Conservation (phyloP, 192 early-diverging fungal species). For the Chytriomyces sp. region DNA sequence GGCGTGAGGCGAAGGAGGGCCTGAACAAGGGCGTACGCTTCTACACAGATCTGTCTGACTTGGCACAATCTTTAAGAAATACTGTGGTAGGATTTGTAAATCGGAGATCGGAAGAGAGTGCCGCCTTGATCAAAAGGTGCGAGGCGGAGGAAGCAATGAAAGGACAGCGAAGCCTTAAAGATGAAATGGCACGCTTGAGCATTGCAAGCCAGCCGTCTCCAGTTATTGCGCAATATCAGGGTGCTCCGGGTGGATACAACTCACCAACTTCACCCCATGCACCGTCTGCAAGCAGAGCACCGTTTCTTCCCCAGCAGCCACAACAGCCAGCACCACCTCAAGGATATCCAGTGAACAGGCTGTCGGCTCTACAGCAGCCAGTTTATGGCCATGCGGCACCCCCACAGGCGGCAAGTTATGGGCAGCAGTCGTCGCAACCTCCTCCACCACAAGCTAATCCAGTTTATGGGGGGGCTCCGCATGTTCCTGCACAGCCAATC, state of each 20-base stretch:
- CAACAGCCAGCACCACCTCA: conserved; percentile 22
- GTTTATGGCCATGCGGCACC: conserved; percentile 11
- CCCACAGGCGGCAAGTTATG: neutral
- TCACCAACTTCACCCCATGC: neutral
- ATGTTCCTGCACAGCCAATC: conserved; percentile 4
- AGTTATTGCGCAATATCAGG: neutral
- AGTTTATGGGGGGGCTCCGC: conserved; percentile 30
- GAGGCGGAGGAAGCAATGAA: conserved; percentile 55
- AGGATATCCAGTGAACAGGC: neutral
- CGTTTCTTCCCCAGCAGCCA: neutral
- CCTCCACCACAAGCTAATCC: neutral
- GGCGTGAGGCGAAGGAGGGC: conserved; percentile 67
- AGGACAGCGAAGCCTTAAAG: conserved; percentile 64
- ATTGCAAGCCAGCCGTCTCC: conserved; percentile 17
- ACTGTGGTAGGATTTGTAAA: conserved; percentile 61
- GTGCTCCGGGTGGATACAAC: neutral
- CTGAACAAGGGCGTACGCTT: conserved; percentile 74
- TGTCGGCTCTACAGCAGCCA: conserved; percentile 13
- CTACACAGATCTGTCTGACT: conserved; percentile 63
- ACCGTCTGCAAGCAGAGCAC: neutral
- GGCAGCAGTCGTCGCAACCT: conserved; percentile 14
- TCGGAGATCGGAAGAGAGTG: conserved; percentile 63
- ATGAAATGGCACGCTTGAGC: conserved; percentile 58
- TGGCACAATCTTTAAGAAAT: conserved; percentile 58
- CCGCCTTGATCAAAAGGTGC: conserved; percentile 53